Conservation (phyloP, 495 filamentous ascomycete species). For the Poronia punctata region DNA sequence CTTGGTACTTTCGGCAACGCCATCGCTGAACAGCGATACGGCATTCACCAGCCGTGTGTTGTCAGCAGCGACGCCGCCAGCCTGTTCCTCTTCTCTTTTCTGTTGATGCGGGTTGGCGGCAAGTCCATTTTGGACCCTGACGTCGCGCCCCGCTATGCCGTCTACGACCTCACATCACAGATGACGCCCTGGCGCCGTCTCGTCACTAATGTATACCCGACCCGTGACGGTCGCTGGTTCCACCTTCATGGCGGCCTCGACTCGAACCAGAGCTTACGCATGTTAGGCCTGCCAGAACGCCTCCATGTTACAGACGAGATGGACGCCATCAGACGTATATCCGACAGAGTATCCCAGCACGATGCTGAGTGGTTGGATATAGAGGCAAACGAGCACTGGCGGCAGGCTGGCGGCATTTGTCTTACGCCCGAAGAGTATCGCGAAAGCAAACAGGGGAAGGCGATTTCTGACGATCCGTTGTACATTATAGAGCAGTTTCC, state of each 20-base stretch:
- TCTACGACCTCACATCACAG: conserved; percentile 20
- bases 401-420: conserved; percentile 48
- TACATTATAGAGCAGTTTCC: conserved; percentile 35
- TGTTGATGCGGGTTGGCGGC: conserved; percentile 16
- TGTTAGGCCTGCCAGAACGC: conserved; percentile 34
- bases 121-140: conserved; percentile 14
- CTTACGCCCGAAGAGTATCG: conserved; percentile 40
- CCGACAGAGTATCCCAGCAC: conserved; percentile 22
- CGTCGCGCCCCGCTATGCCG: conserved; percentile 11
- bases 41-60: conserved; percentile 13
- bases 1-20: conserved; percentile 23
- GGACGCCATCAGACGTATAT: conserved; percentile 20
- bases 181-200: conserved; percentile 21
- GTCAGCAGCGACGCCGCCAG: conserved; percentile 29
- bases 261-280: conserved; percentile 33
- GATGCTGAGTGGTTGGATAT: conserved; percentile 36
- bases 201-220: conserved; percentile 47
- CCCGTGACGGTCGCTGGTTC: conserved; percentile 45
- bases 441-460: conserved; percentile 42
- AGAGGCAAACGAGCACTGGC: conserved; percentile 38
- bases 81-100: conserved; percentile 24
- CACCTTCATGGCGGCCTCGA: conserved; percentile 49
- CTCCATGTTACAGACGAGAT: conserved; percentile 20
- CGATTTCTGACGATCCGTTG: conserved; percentile 42
- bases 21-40: conserved; percentile 17